Base-by-base conservation (phyloP, 2,329 filamentous ascomycete species). In the Aspergillus ibericus region DNA sequence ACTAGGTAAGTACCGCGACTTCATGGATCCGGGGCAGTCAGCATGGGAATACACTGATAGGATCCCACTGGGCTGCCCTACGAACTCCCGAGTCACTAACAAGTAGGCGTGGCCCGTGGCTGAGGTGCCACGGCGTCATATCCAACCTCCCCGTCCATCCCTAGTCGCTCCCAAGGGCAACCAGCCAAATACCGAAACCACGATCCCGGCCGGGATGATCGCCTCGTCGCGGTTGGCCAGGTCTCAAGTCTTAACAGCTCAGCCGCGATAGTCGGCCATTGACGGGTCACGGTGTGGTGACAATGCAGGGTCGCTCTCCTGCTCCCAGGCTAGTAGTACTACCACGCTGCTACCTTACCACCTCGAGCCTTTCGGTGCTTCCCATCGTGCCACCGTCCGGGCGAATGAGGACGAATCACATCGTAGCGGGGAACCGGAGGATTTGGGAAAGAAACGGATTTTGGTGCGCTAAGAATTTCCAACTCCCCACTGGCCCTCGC, bases 261-360 rank as follows among this genome's bases (percentile, higher is more conserved):
- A 53, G 51, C 51, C 40, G 50, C 50, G 34, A 51, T 42, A 49
- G 9, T 53, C 32, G 35, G 36, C 42, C 53, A 52, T 18, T 22
- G 36, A 40, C 46, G 42, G 51, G 40, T 38, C 40, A 32, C 48
- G 36, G 55, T 60, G 58, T 54, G 70, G 71, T 73, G 40, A 68
- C 71, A 73, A 66, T 69, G 71, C 69, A 72, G 68, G 67, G 68
- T 69, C 59, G 64, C 66, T 58, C 62, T 64, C 58, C 61, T 57
- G 52, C 56, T 64, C 44, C 56, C 52, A 59, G 53, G 50, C 51
- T 54, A 48, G 38, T 57, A 44, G 55, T 53, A 38, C 34, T 53
- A 36, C 50, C 32, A 46, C 44, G 36, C 44, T 64, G 54, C 60
- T 38, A 64, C 58, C 59, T 53, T 62, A 50, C 48, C 55, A 50